phyloP scores from a whole-genome alignment of 2,329 filamentous ascomycete genomes.

The Stromatinia cepivora region DNA sequence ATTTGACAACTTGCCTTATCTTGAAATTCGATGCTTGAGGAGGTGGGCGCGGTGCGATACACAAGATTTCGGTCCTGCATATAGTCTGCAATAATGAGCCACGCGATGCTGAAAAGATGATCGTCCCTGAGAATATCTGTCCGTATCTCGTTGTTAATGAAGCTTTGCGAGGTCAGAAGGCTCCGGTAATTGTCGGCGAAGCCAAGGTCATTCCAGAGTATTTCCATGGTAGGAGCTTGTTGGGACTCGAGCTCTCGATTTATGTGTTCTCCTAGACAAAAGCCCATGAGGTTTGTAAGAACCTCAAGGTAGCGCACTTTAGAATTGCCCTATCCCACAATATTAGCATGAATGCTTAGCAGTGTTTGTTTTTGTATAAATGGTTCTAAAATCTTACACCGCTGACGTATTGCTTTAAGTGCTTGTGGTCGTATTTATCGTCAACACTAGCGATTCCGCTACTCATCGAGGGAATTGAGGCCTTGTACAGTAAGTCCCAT shows the following conservation, averaged over 20 bases:
- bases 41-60: neutral
- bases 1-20: neutral
- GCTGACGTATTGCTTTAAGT: neutral
- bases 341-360: neutral
- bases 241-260: neutral
- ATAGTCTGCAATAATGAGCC: constrained; percentile 5
- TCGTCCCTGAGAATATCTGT: neutral
- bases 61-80: neutral
- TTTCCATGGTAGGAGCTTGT: neutral
- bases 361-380: neutral
- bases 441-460: neutral
- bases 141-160: neutral
- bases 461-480: neutral
- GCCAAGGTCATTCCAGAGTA: neutral
- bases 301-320: neutral
- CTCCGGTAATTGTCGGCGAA: neutral
- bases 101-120: constrained; percentile 5
- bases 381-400: neutral
- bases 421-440: neutral
- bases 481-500: neutral
- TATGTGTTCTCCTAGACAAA: constrained; percentile 4
- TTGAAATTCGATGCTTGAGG: neutral
- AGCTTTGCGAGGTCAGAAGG: neutral
- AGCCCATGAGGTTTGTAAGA: neutral
- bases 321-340: neutral